phyloP scores from a whole-genome alignment of 352 stramenopile species.

The Globisporangium ultimum region DNA sequence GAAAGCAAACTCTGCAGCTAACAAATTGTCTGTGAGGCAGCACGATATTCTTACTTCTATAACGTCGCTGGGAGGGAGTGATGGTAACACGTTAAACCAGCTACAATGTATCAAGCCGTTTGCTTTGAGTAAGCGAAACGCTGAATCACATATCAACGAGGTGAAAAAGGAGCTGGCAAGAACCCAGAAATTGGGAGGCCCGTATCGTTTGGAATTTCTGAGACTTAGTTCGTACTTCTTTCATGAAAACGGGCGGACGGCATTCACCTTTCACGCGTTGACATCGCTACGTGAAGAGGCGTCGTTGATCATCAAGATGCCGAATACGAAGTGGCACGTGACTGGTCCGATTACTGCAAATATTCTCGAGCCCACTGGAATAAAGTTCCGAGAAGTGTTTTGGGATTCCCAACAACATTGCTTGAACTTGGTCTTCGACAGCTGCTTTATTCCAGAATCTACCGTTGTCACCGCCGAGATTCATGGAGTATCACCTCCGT shows the following conservation, averaged over 20 bases:
- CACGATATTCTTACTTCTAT: constrained; percentile 49
- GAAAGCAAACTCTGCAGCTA: constrained; percentile 24
- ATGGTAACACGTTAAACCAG: constrained; percentile 25
- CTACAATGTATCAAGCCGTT: constrained; percentile 54
- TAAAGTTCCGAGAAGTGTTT: constrained; percentile 32
- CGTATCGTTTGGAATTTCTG: constrained; percentile 56
- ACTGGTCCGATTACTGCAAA: constrained; percentile 19
- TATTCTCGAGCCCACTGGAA: constrained; percentile 21
- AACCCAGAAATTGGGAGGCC: constrained; percentile 28
- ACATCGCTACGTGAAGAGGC: constrained; percentile 23
- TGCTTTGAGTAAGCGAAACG: constrained; percentile 22
- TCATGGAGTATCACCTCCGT: constrained; percentile 19
- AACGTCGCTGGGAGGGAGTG: constrained; percentile 23
- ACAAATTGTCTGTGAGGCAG: constrained; percentile 6
- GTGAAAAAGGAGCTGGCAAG: constrained; percentile 22
- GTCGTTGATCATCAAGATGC: constrained; percentile 42
- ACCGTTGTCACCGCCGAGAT: constrained; percentile 31
- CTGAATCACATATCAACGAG: constrained; percentile 26
- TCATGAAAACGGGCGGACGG: constrained; percentile 36
- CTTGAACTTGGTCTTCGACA: constrained; percentile 34
- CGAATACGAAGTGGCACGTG: constrained; percentile 37
- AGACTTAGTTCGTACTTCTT: constrained; percentile 54
- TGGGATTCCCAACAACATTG: constrained; percentile 46
- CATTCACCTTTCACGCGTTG: constrained; percentile 33
- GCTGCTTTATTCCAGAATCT: constrained; percentile 25